These are phyloP conservation scores for Prototheca cutis DNA, from an alignment of 163 green algal genomes.

Conservation along the genomic window DNA sequence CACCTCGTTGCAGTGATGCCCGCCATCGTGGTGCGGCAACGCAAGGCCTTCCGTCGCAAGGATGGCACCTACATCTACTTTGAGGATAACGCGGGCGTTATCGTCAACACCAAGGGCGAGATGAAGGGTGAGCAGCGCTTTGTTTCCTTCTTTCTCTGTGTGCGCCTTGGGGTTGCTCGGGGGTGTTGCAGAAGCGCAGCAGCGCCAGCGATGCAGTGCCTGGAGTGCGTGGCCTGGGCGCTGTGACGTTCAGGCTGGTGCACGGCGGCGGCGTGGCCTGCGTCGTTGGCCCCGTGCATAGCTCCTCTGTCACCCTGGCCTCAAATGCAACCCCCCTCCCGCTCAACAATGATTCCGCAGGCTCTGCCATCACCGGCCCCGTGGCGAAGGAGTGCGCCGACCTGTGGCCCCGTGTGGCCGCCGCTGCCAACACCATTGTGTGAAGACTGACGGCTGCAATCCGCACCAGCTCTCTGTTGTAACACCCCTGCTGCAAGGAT, in stretches of 20 bases:
- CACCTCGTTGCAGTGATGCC: constrained; percentile 94
- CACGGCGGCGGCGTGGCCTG: too few species aligned
- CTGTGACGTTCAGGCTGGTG: too few species aligned
- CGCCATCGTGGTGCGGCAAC: constrained; percentile 94
- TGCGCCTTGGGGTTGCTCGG: not conserved
- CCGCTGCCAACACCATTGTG: constrained; percentile 94
- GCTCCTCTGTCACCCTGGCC: too few species aligned
- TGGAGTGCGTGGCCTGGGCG: too few species aligned
- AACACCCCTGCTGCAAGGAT: too few species aligned
- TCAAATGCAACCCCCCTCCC: too few species aligned
- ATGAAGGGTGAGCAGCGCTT: constrained; percentile 85
- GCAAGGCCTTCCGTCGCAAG: constrained; percentile 96
- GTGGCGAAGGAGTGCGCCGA: constrained; percentile 99
- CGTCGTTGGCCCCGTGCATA: too few species aligned
- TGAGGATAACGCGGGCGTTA: constrained; percentile 99
- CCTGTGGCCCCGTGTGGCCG: constrained; percentile 97
- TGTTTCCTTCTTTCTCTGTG: not conserved
- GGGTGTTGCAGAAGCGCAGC: too few species aligned
- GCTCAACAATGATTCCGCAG: constrained; percentile 28
- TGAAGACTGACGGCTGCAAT: constrained; percentile 22
- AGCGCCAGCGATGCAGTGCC: too few species aligned
- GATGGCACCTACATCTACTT: constrained; percentile 99
- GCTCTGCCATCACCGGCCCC: constrained; percentile 96
- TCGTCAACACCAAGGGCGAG: constrained; percentile 99
- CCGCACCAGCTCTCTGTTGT: not conserved